Conservation (phyloP, 1,139 yeast species). For the Zhuliangozyma blackwelliae region DNA sequence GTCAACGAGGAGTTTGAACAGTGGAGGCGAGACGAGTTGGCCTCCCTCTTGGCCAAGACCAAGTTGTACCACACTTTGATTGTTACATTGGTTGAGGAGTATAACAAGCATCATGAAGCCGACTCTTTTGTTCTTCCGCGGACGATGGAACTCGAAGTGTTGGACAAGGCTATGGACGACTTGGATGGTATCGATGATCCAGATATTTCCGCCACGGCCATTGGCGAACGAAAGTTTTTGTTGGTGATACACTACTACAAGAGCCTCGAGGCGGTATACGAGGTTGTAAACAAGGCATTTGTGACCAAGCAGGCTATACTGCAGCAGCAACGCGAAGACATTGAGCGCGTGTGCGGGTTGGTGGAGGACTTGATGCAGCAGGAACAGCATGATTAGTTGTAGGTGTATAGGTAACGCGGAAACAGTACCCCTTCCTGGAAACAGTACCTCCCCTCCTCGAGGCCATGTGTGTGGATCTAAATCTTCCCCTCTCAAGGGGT, state of each 20-base stretch:
- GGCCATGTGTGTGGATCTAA: too few relatives aligned
- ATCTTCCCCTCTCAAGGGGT: too few relatives aligned
- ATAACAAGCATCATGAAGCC: too few relatives aligned
- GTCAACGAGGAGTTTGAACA: constrained; percentile 13
- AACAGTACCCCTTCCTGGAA: too few relatives aligned
- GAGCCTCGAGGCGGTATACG: constrained; percentile 8
- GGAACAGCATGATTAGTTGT: too few relatives aligned
- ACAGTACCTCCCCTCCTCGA: too few relatives aligned
- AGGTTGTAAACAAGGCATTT: constrained; percentile 9
- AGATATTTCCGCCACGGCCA: constrained; percentile 1
- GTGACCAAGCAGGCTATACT: constrained; percentile 5
- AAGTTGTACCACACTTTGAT: constrained; percentile 4
- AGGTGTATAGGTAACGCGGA: too few relatives aligned
- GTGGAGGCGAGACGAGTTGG: constrained; percentile 18
- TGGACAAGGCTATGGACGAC: too few relatives aligned
- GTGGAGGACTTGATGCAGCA: too few relatives aligned
- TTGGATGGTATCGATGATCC: constrained; percentile 2
- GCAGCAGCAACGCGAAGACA: constrained; percentile 2
- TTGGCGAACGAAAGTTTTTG: constrained; percentile 10
- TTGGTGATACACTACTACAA: constrained; percentile 11
- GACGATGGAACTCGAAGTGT: too few relatives aligned
- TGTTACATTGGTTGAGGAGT: constrained; percentile 3
- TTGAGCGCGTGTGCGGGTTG: constrained; percentile 9
- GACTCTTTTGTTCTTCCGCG: too few relatives aligned
- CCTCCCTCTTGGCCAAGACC: constrained; percentile 12